Evolutionary conservation across 2,329 filamentous ascomycete genomes (phyloP).

Genomic region (Pseudocercospora fuligena): DNA sequence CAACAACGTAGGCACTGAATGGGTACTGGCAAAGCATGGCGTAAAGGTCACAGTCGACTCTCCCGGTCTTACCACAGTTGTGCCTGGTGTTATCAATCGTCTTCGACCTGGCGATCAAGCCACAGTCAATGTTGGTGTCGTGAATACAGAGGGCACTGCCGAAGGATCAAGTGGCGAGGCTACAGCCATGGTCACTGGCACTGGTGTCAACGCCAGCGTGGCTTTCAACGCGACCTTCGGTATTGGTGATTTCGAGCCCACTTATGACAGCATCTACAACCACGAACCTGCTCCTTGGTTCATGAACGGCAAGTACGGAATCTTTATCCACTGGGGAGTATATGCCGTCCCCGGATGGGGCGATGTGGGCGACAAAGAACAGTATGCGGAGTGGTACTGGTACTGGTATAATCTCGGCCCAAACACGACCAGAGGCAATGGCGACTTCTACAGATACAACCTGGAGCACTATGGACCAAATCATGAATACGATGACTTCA

Average conservation of each 20-base stretch:
- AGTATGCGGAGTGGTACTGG: conserved; percentile 50
- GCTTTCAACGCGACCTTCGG: conserved; percentile 45
- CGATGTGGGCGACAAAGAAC: conserved; percentile 43
- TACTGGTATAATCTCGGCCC: conserved; percentile 54
- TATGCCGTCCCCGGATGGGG: conserved; percentile 64
- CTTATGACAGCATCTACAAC: conserved; percentile 42
- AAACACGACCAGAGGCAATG: conserved; percentile 32
- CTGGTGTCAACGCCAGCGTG: conserved; percentile 35
- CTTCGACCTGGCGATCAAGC: conserved; percentile 48
- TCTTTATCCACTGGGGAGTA: conserved; percentile 64
- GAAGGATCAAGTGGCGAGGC: conserved; percentile 40
- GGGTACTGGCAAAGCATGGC: conserved; percentile 41
- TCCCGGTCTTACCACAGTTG: conserved; percentile 41
- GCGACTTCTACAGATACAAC: conserved; percentile 53
- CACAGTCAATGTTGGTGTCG: conserved; percentile 45
- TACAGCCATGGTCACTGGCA: conserved; percentile 37
- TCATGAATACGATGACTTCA: conserved; percentile 62
- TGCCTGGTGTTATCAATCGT: conserved; percentile 44
- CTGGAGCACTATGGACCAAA: conserved; percentile 55
- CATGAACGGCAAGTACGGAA: conserved; percentile 61
- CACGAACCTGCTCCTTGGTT: conserved; percentile 51
- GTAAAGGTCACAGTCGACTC: conserved; percentile 44
- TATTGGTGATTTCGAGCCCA: conserved; percentile 41
- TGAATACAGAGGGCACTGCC: conserved; percentile 40
- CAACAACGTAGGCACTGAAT: conserved; percentile 45